Evolutionary conservation across 371 early-diverging fungal species (phyloP), one percentile per base, ranked within the genome.

Genomic region (Mortierella sp.): DNA sequence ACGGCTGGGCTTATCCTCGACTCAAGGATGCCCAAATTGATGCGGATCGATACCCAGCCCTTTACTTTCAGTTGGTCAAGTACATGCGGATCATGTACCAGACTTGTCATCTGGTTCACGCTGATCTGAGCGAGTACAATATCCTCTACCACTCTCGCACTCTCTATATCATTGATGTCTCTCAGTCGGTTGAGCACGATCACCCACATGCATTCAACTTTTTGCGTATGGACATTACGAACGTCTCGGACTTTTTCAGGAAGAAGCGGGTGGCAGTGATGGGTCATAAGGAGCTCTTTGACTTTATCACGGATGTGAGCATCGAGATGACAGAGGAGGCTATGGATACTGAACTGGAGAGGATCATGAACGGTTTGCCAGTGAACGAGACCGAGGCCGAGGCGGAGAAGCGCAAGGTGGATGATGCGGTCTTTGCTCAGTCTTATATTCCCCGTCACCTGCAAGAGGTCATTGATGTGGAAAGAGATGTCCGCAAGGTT

Each of bases 111-210:
- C 84, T 99, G 15, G 98, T 99, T 5, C 99, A 99, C 79, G 99
- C 99, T 24, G 99, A 99, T 92, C 85, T 99, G 57, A 93, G 93
- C 80, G 99, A 99, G 85, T 99, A 99, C 84, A 99, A 99, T 79
- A 86, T 99, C 26, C 83, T 99, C 80, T 95, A 95, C 82, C 92
- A 98, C 72, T 87, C 93, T 42, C 83, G 86, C 24, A 82, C 81
- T 21, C 81, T 97, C 30, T 95, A 94, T 59, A 93, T 99, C 42
- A 99, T 99, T 71, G 99, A 99, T 81, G 99, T 99, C 8, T 99
- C 99, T 4, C 99, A 99, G 80, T 96, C 98, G 3, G 99, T 99
- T 11, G 99, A 99, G 72, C 98, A 95, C 72, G 97, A 97, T 78
- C 99, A 99, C 79, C 99, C 99, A n/a, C 95, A 97, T 71, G 97